Evolutionary conservation across 1,284 basidiomycete genomes (phyloP).

Genomic region (Cutaneotrichosporon daszewskae): DNA sequence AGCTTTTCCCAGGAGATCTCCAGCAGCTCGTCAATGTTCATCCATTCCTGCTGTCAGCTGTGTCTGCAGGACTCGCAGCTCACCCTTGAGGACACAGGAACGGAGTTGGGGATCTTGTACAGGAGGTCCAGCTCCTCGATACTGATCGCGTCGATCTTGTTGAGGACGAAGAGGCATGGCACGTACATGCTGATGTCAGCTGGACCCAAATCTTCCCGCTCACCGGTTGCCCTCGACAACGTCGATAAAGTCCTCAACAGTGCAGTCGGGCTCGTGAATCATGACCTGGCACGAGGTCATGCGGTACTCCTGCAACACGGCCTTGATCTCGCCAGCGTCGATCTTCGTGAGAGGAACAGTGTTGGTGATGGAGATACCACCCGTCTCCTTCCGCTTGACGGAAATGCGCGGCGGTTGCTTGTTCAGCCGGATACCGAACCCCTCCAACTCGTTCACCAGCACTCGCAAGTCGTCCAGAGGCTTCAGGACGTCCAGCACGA

Average conservation of each 20-base stretch:
- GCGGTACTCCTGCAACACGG: constrained; percentile 89
- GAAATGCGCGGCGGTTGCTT: constrained; percentile 87
- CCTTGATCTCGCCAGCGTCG: constrained; percentile 92
- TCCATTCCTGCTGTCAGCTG: constrained; percentile 62
- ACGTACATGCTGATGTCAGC: constrained; percentile 71
- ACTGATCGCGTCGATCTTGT: constrained; percentile 93
- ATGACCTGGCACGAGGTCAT: constrained; percentile 85
- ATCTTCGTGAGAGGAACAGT: constrained; percentile 96
- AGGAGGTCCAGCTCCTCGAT: constrained; percentile 97
- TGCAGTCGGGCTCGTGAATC: constrained; percentile 88
- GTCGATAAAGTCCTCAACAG: constrained; percentile 95
- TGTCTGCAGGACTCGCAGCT: constrained; percentile 47
- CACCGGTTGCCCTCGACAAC: constrained; percentile 87
- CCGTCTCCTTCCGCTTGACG: constrained; percentile 89
- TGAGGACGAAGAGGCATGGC: constrained; percentile 73
- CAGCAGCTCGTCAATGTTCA: constrained; percentile 93
- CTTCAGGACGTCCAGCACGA: constrained; percentile 95
- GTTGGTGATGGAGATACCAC: constrained; percentile 75
- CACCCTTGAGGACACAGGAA: constrained; percentile 59
- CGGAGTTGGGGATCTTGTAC: constrained; percentile 76
- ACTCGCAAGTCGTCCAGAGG: constrained; percentile 90
- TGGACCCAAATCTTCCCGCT: constrained; percentile 17
- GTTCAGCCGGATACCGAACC: constrained; percentile 93
- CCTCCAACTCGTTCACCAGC: constrained; percentile 88
- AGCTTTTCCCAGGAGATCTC: constrained; percentile 85